These are phyloP conservation scores for Simmondsia chinensis DNA, from an alignment of 148 eudicot species.

Conservation along the genomic window DNA sequence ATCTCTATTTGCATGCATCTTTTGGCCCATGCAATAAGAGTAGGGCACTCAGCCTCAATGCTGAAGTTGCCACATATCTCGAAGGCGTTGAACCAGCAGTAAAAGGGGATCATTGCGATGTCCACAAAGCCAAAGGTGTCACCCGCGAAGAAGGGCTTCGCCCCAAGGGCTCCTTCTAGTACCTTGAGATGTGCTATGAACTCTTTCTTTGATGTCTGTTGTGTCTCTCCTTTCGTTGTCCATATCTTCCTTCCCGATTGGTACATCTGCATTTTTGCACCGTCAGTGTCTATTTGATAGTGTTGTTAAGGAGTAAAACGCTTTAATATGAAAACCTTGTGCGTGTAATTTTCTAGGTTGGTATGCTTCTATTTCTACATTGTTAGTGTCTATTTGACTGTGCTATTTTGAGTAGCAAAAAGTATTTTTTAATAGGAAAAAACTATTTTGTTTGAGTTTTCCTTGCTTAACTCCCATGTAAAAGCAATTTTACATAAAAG, in stretches of 20 bases:
- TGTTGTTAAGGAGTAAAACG: no score
- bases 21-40: slow-evolving; percentile 28
- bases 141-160: slow-evolving; percentile 24
- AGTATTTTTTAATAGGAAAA: no score
- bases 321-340: no score
- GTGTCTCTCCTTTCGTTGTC: slow-evolving; percentile 7
- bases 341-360: no score
- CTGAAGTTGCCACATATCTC: slow-evolving; percentile 19
- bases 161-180: slow-evolving; percentile 23
- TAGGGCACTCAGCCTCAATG: slow-evolving; percentile 31
- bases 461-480: no score
- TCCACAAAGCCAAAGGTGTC: slow-evolving; percentile 20
- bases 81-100: slow-evolving; percentile 24
- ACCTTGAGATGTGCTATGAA: slow-evolving; percentile 12
- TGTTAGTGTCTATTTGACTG: no score
- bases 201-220: slow-evolving; percentile 13
- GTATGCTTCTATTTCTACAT: no score
- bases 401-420: no score
- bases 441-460: no score
- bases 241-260: slow-evolving; percentile 4
- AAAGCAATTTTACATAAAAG: no score
- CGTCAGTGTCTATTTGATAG: no score
- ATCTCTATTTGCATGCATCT: slow-evolving; percentile 25
- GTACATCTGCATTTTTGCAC: slow-evolving; percentile 15
- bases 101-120: slow-evolving; percentile 17